These are phyloP conservation scores for Graphilbum sp. DNA, from an alignment of 2,329 filamentous ascomycete genomes.

Conservation along the genomic window DNA sequence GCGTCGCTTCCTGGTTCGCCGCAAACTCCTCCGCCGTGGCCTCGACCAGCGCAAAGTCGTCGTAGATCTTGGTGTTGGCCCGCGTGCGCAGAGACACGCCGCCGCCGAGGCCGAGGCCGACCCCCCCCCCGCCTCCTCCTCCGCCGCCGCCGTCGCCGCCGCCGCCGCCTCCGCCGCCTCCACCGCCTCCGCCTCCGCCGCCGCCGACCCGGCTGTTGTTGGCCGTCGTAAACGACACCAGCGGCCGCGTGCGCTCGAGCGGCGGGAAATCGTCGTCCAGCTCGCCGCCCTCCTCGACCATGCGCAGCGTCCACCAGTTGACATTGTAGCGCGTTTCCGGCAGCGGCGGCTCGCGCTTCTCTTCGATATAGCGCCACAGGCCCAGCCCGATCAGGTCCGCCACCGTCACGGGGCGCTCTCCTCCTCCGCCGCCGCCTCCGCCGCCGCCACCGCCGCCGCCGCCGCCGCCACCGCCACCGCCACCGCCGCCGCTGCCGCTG, in stretches of 20 bases:
- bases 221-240: conserved; percentile 67
- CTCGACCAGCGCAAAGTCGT: conserved; percentile 67
- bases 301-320: conserved; percentile 68
- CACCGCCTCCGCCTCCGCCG: conserved; percentile 15
- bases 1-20: conserved; percentile 53
- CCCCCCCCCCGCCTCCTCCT: conserved; percentile 12
- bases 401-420: conserved; percentile 49
- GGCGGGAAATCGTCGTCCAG: conserved; percentile 76
- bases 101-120: neutral
- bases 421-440: neutral
- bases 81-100: conserved; percentile 29
- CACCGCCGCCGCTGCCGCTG: neutral
- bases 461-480: neutral
- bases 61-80: conserved; percentile 60
- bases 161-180: neutral
- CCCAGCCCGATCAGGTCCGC: conserved; percentile 69
- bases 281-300: conserved; percentile 73
- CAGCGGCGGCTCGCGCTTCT: conserved; percentile 54
- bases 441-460: neutral
- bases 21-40: conserved; percentile 51
- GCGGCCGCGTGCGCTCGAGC: conserved; percentile 53
- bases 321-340: conserved; percentile 53
- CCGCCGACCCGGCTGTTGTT: conserved; percentile 47
- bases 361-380: conserved; percentile 62
- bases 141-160: conserved; percentile 26